Base-by-base conservation (phyloP, 2,329 filamentous ascomycete species). In the Lasiodiplodia citricola region DNA sequence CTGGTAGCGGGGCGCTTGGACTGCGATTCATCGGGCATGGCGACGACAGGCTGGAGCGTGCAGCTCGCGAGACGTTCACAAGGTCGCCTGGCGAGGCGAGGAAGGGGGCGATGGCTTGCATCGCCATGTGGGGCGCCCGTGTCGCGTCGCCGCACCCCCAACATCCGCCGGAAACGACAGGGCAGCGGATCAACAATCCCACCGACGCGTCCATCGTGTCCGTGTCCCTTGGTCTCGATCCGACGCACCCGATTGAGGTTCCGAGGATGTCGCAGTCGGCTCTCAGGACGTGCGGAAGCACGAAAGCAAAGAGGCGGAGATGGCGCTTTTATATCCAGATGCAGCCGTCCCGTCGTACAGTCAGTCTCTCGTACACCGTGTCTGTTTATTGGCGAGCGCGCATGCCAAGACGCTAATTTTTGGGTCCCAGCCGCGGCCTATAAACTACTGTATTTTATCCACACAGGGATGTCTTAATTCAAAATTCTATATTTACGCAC, bases 21-120 rank as follows among this genome's bases (percentile, higher is more conserved):
- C 31, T 50, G 55, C 18, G 65, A 47, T 52, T 51, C 65, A 47
- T 55, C 55, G n/a, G 65, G 52, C 65, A 67, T 67, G 65, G 31
- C 55, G 65, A 52, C 16, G 28, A 50, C 16, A 35, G 21, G 47
- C 57, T 60, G 58, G 28, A 25, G 41, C 58, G 31, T 51, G 58
- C 58, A 63, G 58, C 31, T 35, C 31, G 31, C 25, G 21, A 35
- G 58, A 63, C 44, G 58, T 16, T 63, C 58, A 35, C 7, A 23
- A 35, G 50, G 57, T 47, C 57, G 58, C 38, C 58, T 41, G 31
- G 41, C 60, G 25, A 14, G 18, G 47, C 60, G 47, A 23, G 28
- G 47, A 52, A 64, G 38, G 57, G 31, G 57, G 5, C 57, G 52
- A 47, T 38, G 60, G 60, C 60, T 52, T 64, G 44, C 60, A 64